Evolutionary conservation across 1,139 yeast genomes (phyloP).

Genomic region (Yamadazyma atlantica): DNA sequence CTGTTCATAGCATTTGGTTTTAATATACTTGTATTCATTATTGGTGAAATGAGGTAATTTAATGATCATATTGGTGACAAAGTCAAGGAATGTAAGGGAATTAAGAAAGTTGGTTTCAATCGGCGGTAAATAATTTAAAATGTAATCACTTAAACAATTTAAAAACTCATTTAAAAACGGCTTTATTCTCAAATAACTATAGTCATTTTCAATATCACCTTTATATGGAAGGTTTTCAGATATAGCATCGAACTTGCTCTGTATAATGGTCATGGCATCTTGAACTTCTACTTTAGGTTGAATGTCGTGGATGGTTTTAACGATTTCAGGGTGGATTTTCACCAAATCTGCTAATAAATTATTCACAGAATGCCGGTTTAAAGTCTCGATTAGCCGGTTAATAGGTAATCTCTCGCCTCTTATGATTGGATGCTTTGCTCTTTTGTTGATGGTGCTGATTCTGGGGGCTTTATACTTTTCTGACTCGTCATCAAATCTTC

Average conservation of each 20-base stretch:
- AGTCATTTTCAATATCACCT: slow-evolving; percentile 73
- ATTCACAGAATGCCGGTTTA: slow-evolving; percentile 58
- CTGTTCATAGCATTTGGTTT: slow-evolving; percentile 75
- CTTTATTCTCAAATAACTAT: slow-evolving; percentile 83
- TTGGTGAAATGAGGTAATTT: slow-evolving; percentile 73
- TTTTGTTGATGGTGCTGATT: slow-evolving; percentile 19
- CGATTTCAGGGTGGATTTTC: slow-evolving; percentile 61
- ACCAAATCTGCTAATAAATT: slow-evolving; percentile 52
- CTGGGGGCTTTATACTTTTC: slow-evolving; percentile 7
- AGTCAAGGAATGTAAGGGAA: slow-evolving; percentile 67
- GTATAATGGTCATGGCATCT: slow-evolving; percentile 52
- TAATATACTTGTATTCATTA: slow-evolving; percentile 71
- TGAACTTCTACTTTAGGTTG: slow-evolving; percentile 61
- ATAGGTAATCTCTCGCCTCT: slow-evolving; percentile 57
- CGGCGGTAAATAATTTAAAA: slow-evolving; percentile 79
- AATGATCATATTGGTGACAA: slow-evolving; percentile 62
- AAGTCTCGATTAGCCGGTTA: slow-evolving; percentile 62
- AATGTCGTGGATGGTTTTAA: slow-evolving; percentile 47
- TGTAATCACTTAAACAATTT: slow-evolving; percentile 75
- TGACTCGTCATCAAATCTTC: slow-evolving; percentile 16
- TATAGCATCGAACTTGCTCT: slow-evolving; percentile 47
- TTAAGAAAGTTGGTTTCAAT: slow-evolving; percentile 55
- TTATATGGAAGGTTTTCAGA: slow-evolving; percentile 65
- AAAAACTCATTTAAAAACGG: slow-evolving; percentile 73
- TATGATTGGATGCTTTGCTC: slow-evolving; percentile 42